Percentiles rank a stretch among this genome's conserved stretches.
Evolutionary conservation across 1,284 basidiomycete genomes (phyloP).

Genomic region (Irpex sp.): DNA sequence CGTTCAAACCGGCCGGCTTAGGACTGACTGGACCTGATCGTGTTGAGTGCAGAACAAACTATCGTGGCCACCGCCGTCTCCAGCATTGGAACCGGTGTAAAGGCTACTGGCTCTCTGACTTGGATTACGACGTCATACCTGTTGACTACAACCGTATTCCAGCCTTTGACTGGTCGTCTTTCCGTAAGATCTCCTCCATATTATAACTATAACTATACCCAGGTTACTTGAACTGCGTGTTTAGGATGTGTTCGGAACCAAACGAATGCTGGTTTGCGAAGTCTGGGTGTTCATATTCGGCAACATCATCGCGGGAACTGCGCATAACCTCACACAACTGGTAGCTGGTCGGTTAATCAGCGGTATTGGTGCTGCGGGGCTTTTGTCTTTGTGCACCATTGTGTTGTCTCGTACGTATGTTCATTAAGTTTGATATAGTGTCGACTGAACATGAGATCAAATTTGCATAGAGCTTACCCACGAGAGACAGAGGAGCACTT

Average conservation of each 20-base stretch:
- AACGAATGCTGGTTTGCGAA: constrained; percentile 23
- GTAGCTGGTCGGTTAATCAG: constrained; percentile 33
- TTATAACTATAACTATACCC: neutral
- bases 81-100: constrained; percentile 24
- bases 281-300: constrained; percentile 37
- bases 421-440: neutral
- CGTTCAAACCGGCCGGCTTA: neutral
- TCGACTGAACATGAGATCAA: neutral
- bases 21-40: neutral
- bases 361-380: constrained; percentile 37
- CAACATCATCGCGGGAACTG: constrained; percentile 35
- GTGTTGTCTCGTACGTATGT: constrained; percentile 27
- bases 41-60: constrained; percentile 22
- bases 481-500: constrained; percentile 29
- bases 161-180: constrained; percentile 27
- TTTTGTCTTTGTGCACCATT: constrained; percentile 34
- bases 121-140: constrained; percentile 31
- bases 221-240: too few species aligned
- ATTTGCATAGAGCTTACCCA: constrained; percentile 24
- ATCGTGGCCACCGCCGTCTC: constrained; percentile 29
- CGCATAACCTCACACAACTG: constrained; percentile 32
- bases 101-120: constrained; percentile 25
- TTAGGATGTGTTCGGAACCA: constrained; percentile 27
- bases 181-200: constrained; percentile 16
- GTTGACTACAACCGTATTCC: constrained; percentile 27